Evolutionary conservation across 2,329 filamentous ascomycete genomes (phyloP).

Genomic region (Chrysoporthe cubensis): DNA sequence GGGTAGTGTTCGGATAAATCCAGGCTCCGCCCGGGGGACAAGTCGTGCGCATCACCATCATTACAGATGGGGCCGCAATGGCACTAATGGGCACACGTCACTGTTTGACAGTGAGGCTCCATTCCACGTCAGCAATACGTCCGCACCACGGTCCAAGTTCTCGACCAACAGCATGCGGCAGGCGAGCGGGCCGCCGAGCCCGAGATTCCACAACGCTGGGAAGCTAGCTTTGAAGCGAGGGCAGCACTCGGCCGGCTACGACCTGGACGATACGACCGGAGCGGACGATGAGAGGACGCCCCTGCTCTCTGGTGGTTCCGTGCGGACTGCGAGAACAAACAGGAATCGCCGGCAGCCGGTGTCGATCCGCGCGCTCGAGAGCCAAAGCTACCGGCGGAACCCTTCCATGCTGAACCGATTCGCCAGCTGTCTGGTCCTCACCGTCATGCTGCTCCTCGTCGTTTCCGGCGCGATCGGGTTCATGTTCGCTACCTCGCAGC

Average conservation of each 20-base stretch:
- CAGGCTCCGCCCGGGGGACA: slow-evolving; percentile 67
- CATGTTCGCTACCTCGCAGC: slow-evolving; percentile 88
- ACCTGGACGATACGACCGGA: slow-evolving; percentile 79
- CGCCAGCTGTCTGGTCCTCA: slow-evolving; percentile 85
- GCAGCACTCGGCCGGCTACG: slow-evolving; percentile 69
- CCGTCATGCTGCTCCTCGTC: slow-evolving; percentile 78
- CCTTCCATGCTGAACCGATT: slow-evolving; percentile 72
- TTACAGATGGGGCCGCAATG: slow-evolving; percentile 72
- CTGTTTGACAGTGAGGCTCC: slow-evolving; percentile 79
- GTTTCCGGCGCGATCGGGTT: slow-evolving; percentile 86
- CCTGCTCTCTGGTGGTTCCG: slow-evolving; percentile 59
- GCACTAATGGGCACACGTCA: slow-evolving; percentile 69
- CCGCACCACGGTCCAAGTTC: slow-evolving; percentile 59
- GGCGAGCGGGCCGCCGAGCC: slow-evolving; percentile 71
- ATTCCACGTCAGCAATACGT: slow-evolving; percentile 60
- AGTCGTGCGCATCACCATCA: slow-evolving; percentile 77
- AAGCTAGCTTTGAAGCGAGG: slow-evolving; percentile 51
- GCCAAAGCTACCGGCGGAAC: slow-evolving; percentile 67
- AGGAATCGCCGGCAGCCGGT: slow-evolving; percentile 58
- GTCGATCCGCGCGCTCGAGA: slow-evolving; percentile 72
- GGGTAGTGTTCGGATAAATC: slow-evolving; percentile 62
- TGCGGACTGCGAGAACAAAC: slow-evolving; percentile 61
- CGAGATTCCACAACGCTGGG: slow-evolving; percentile 54
- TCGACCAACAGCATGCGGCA: slow-evolving; percentile 60
- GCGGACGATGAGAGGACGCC: slow-evolving; percentile 85